Conservation (phyloP, 495 filamentous ascomycete species). For the Margaritispora aquatica region DNA sequence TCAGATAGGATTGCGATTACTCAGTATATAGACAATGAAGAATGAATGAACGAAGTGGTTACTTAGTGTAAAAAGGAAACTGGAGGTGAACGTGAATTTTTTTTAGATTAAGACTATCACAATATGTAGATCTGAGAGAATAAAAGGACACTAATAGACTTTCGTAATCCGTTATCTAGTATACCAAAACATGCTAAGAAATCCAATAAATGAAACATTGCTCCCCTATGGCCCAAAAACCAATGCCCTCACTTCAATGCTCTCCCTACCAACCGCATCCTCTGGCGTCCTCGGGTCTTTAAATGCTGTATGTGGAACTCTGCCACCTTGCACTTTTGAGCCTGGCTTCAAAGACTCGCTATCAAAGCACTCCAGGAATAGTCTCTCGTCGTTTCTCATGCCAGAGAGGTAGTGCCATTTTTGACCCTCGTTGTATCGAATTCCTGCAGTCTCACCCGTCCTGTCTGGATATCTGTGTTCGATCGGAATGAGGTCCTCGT, state of each 20-base stretch:
- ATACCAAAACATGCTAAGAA: no score
- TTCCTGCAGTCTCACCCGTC: conserved; percentile 70
- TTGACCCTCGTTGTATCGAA: conserved; percentile 51
- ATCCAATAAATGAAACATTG: no score
- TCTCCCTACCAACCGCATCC: conserved; percentile 60
- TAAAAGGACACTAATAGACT: no score
- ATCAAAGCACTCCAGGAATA: conserved; percentile 83
- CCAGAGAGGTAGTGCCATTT: conserved; percentile 77
- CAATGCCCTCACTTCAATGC: conserved; percentile 81
- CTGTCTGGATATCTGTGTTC: conserved; percentile 71
- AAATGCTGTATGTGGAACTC: conserved; percentile 81
- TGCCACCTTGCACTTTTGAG: conserved; percentile 47
- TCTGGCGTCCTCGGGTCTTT: conserved; percentile 58
- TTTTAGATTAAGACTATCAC: no score
- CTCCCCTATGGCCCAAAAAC: conserved; percentile 63
- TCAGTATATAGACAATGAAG: no score
- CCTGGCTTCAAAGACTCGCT: conserved; percentile 43
- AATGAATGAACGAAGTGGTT: no score
- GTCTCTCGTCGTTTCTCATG: conserved; percentile 65
- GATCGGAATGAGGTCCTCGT: conserved; percentile 62
- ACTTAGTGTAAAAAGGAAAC: no score
- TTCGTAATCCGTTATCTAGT: background rate
- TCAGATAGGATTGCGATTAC: no score
- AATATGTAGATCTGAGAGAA: no score
- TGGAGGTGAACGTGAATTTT: no score